A percentile compares a stretch with the other conserved stretches of the same genome.
phyloP scores from a whole-genome alignment of 208 protist species.

The Novymonas esmeraldas region DNA sequence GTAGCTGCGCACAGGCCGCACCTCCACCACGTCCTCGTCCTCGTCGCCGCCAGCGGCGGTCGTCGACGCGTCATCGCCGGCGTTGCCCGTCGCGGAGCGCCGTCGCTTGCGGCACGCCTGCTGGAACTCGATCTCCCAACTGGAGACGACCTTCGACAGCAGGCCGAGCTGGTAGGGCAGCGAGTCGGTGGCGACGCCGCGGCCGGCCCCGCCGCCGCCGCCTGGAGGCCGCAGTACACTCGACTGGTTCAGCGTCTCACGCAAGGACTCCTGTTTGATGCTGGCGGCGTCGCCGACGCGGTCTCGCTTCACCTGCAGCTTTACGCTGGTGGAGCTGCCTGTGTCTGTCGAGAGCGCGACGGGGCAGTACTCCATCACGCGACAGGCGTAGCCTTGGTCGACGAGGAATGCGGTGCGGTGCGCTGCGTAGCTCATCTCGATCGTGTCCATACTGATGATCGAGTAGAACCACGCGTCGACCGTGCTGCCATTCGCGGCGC shows the following conservation, averaged over 20 bases:
- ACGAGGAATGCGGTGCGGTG: constrained; percentile 99
- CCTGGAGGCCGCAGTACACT: constrained; percentile 18
- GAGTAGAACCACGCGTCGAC: constrained; percentile 99
- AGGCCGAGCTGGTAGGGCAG: constrained; percentile 75
- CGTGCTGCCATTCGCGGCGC: constrained; percentile 64
- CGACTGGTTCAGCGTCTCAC: constrained; percentile 35
- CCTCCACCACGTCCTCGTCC: constrained; percentile 44
- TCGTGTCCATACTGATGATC: constrained; percentile 96
- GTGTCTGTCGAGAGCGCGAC: not conserved
- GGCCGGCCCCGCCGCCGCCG: not conserved
- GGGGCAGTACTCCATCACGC: constrained; percentile 79
- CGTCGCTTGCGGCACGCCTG: constrained; percentile 36
- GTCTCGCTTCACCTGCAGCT: constrained; percentile 22
- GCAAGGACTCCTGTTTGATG: constrained; percentile 78
- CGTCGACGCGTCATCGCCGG: not conserved
- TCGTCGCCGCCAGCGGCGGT: constrained; percentile 22
- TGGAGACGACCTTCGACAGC: constrained; percentile 79
- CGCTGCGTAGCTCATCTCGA: constrained; percentile 97
- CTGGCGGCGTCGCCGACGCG: constrained; percentile 66
- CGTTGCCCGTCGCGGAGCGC: constrained; percentile 1
- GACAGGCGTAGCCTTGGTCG: constrained; percentile 93
- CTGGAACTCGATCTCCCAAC: constrained; percentile 84
- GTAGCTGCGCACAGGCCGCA: constrained; percentile 30
- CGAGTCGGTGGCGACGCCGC: constrained; percentile 15
- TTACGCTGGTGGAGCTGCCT: constrained; percentile 2